Evolutionary conservation across 306 rosid species (phyloP).

Genomic region (Trichosanthes cucumerina): DNA sequence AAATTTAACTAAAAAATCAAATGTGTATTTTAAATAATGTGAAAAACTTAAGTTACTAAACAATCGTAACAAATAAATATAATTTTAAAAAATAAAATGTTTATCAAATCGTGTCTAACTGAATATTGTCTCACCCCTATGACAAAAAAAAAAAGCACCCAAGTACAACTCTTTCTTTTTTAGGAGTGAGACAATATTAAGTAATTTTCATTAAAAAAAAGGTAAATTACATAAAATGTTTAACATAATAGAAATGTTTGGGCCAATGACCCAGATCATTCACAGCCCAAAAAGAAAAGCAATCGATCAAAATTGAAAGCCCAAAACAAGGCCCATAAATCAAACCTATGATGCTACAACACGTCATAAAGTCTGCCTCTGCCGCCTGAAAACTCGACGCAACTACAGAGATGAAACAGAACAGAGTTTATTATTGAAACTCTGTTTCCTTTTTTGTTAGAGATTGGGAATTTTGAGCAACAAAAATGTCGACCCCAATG

Average conservation of each 20-base stretch:
- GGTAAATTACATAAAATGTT: no score
- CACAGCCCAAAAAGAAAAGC: neutral
- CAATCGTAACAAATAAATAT: no score
- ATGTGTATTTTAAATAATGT: no score
- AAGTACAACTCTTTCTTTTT: no score
- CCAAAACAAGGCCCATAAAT: neutral
- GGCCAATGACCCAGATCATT: neutral
- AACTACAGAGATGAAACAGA: neutral
- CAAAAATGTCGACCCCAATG: neutral
- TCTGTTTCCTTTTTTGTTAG: neutral
- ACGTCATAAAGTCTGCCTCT: neutral
- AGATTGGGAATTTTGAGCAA: neutral
- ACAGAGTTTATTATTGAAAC: neutral
- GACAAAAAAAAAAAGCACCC: no score
- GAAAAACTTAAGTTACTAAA: no score
- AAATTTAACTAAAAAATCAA: no score
- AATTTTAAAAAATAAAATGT: no score
- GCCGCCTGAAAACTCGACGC: neutral
- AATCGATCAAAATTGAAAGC: neutral
- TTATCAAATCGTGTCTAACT: no score
- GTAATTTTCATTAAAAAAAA: no score
- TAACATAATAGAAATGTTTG: neutral
- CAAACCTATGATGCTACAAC: neutral
- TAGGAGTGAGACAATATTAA: no score
- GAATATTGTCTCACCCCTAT: no score